These are phyloP conservation scores for Xylaria grammica DNA, from an alignment of 495 filamentous ascomycete genomes.

Conservation along the genomic window DNA sequence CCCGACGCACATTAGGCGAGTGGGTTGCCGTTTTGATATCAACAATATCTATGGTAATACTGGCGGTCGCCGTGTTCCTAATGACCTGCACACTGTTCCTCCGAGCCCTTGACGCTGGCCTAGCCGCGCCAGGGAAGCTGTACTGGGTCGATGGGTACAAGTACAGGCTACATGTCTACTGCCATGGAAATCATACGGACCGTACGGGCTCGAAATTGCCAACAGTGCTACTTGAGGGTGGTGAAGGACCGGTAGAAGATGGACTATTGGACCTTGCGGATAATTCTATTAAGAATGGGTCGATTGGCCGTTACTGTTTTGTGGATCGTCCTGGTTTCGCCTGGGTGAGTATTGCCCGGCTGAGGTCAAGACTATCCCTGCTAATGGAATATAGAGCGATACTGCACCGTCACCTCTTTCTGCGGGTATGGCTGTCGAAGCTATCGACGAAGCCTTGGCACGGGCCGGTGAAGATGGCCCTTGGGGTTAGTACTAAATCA, in stretches of 20 bases:
- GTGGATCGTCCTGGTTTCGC: constrained; percentile 90
- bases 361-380: background rate
- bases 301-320: constrained; percentile 89
- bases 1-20: constrained; percentile 76
- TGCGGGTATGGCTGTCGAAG: constrained; percentile 86
- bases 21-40: constrained; percentile 85
- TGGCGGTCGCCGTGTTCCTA: constrained; percentile 69
- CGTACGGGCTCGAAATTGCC: constrained; percentile 55
- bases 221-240: constrained; percentile 84
- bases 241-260: constrained; percentile 76
- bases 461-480: constrained; percentile 82
- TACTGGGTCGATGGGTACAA: constrained; percentile 77
- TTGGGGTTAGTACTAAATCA: constrained; percentile 68
- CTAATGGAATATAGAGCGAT: constrained; percentile 60
- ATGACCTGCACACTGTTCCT: constrained; percentile 80
- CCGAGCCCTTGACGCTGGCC: constrained; percentile 73
- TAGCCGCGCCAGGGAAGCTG: constrained; percentile 70
- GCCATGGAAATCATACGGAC: constrained; percentile 69
- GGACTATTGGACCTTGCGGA: constrained; percentile 74
- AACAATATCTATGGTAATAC: constrained; percentile 68
- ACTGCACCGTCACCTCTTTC: constrained; percentile 92
- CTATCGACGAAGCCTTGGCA: constrained; percentile 80
- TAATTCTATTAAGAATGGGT: constrained; percentile 69
- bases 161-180: constrained; percentile 86
- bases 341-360: constrained; percentile 59